Evolutionary conservation across 2,329 filamentous ascomycete genomes (phyloP), one percentile per base, ranked within the genome.

Genomic region (Nakataea oryzae): DNA sequence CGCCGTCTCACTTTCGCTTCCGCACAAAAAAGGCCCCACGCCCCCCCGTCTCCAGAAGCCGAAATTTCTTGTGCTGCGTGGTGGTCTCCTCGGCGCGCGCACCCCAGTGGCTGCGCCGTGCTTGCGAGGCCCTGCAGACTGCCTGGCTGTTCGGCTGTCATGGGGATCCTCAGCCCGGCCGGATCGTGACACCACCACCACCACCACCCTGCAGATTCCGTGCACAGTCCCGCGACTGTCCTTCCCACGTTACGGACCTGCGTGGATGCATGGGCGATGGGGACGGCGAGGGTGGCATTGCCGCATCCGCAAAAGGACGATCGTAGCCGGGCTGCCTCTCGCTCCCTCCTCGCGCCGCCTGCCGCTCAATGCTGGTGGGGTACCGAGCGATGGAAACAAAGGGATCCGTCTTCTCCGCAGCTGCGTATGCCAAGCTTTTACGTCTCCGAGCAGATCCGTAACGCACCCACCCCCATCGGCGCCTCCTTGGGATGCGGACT

Each of bases 1-100:
- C 62, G 27, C 54, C 64, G 66, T 67, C 66, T 65, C 66, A 67
- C 62, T 61, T 58, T 50, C 41, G 41, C 41, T 50, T 50, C 41
- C 41, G 41, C 21, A n/a, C 7, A 50, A 12, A 50, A 50, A 50
- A 17, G 7, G 21, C 17, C n/a, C 41, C 41, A 50, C 41, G 41
- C 41, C 41, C 21, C 17, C n/a, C 41, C 41, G 17, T 21, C 41
- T 21, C 41, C 21, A 21, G 41, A n/a, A n/a, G n/a, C 41, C 41
- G 41, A n/a, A n/a, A 50, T 50, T 50, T 50, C 17, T 41, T 50
- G 17, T 12, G 8, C 11, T 50, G n/a, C n/a, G n/a, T n/a, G n/a
- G n/a, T n/a, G n/a, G n/a, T n/a, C n/a, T n/a, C n/a, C n/a, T n/a
- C n/a, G n/a, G n/a, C n/a, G n/a, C n/a, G n/a, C n/a, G n/a, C n/a